These are phyloP conservation scores for Isoetes engelmannii DNA, from an alignment of 83 land plant genomes.

Conservation along the genomic window DNA sequence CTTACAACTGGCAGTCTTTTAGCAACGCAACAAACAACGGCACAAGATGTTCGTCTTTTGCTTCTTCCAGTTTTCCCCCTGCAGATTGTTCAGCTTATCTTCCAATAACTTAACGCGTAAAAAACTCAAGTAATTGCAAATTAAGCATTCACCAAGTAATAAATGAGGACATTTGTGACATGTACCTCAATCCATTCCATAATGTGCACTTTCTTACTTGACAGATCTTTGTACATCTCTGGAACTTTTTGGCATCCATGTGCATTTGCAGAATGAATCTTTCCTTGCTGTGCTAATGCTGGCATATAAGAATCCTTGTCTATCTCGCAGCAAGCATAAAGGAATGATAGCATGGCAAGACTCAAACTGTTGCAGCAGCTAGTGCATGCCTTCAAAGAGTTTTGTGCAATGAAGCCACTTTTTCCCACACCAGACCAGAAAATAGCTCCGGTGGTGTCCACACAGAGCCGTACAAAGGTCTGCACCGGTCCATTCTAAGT, in stretches of 20 bases:
- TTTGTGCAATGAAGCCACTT: constrained; percentile 92
- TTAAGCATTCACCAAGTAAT: neutral
- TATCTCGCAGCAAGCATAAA: too few relatives aligned
- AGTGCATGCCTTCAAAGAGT: too few relatives aligned
- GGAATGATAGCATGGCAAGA: too few relatives aligned
- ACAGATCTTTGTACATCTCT: constrained; percentile 61
- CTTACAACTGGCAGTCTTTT: too few relatives aligned
- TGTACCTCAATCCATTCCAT: constrained; percentile 98
- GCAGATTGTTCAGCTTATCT: constrained; percentile 15
- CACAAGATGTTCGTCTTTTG: constrained; percentile 70
- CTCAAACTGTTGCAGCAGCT: too few relatives aligned
- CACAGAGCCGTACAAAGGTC: constrained; percentile 61
- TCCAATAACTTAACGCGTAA: neutral
- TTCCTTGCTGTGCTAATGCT: too few relatives aligned
- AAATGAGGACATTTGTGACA: neutral
- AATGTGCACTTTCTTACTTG: constrained; percentile 63
- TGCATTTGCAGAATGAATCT: too few relatives aligned
- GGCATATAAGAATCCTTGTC: too few relatives aligned
- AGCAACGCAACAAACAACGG: constrained; percentile 2
- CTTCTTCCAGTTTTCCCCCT: constrained; percentile 87
- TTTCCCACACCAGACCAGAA: constrained; percentile 98
- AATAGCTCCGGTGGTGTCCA: constrained; percentile 54
- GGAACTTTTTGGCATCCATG: too few relatives aligned
- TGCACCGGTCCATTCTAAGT: constrained; percentile 50
- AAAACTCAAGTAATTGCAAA: neutral